Base-by-base conservation (phyloP, 23 red algal genomes). In the Gracilaria gracilis region DNA sequence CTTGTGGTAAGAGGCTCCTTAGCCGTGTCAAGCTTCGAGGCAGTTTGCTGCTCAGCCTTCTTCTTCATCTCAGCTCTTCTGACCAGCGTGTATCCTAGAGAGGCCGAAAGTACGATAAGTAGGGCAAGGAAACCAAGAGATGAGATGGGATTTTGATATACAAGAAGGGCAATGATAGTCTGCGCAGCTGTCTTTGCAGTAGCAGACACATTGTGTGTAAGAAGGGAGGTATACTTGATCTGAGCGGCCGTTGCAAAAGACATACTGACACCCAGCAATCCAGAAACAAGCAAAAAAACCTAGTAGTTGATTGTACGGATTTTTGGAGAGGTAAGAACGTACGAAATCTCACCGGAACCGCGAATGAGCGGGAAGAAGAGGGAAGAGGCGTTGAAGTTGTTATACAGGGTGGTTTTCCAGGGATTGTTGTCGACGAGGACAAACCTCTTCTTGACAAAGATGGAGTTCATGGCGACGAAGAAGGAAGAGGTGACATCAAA, bases 371-470 rank as follows among this genome's bases (percentile, higher is more conserved):
- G 96, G 39, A 98, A 69, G 81, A 98, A 98, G 53, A 98, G 93
- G 83, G 95, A 74, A 40, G 85, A 89, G 78, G 96, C 93, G 83
- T 93, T 95, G 71, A 95, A 28, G 57, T 98, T 98, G 81, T 98
- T 98, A 81, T 98, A 98, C 66, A 98, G 83, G 23, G 96, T 98
- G 57, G 95, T 88, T 80, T 95, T 95, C 96, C 96, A 95, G 13
- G 96, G 96, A 74, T 98, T 91, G 82, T 98, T 98, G 61, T 98
- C 96, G 23, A 98, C 96, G 15, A 95, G 90, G 21, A 82, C 87
- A 54, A 94, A 93, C 91, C 93, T 95, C 80, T 98, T 98, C 93
- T 98, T 98, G 35, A 98, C 92, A 64, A 91, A 95, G 62, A 98
- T 95, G 47, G 96, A 82, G 75, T 98, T 98, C 85, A 98, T 86